phyloP scores from a whole-genome alignment of 768 basidiomycete genomes.

The Pisolithus microcarpus region DNA sequence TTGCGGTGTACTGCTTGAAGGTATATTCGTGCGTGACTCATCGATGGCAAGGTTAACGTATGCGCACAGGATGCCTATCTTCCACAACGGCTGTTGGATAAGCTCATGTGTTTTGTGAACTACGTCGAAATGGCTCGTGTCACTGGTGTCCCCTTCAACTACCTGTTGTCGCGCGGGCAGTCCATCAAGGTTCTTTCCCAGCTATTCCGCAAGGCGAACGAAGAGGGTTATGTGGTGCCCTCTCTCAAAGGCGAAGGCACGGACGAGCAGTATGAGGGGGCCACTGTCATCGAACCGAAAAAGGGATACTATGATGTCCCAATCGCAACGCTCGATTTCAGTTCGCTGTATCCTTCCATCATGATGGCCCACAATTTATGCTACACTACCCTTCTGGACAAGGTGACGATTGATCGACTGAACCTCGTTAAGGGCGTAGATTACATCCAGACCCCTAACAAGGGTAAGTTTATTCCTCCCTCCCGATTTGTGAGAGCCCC shows the following conservation, averaged over 20 bases:
- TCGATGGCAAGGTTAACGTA: slow-evolving; percentile 2
- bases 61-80: slow-evolving; percentile 85
- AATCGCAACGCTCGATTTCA: slow-evolving; percentile 97
- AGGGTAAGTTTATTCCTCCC: slow-evolving; percentile 46
- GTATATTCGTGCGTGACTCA: slow-evolving; percentile 28
- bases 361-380: slow-evolving; percentile 99
- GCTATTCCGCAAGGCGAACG: slow-evolving; percentile 86
- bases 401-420: slow-evolving; percentile 67
- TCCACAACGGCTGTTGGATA: slow-evolving; percentile 92
- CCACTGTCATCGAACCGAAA: slow-evolving; percentile 95
- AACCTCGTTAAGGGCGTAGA: slow-evolving; percentile 77
- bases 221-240: slow-evolving; percentile 87
- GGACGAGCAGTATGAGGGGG: slow-evolving; percentile 98
- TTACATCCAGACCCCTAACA: slow-evolving; percentile 93
- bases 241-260: slow-evolving; percentile 78
- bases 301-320: slow-evolving; percentile 95
- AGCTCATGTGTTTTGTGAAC: slow-evolving; percentile 98
- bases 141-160: slow-evolving; percentile 99
- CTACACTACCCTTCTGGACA: slow-evolving; percentile 93
- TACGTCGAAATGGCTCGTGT: slow-evolving; percentile 99
- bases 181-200: slow-evolving; percentile 99
- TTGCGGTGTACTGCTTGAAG: slow-evolving; percentile 98
- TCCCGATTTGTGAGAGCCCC: neutral
- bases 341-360: slow-evolving; percentile 96
- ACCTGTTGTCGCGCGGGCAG: slow-evolving; percentile 86